A percentile compares a stretch with the other conserved stretches of the same genome.
Conservation (phyloP, 148 eudicot species). For the Hydrangea macrophylla region DNA sequence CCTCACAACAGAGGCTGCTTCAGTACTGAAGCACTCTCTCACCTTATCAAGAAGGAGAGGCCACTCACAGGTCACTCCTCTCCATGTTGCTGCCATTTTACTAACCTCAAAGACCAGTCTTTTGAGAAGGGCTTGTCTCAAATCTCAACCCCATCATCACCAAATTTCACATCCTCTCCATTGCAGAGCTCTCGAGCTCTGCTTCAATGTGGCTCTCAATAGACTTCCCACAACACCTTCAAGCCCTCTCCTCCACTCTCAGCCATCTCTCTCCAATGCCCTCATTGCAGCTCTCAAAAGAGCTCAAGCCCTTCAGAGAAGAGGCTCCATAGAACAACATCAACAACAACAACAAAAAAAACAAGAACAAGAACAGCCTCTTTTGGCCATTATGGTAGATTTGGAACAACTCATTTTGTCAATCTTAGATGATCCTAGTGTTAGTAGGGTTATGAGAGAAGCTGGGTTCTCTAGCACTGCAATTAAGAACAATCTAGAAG, state of each 20-base stretch:
- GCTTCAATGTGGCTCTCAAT: constrained; percentile 47
- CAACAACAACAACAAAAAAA: too few relatives aligned
- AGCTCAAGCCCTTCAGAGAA: constrained; percentile 46
- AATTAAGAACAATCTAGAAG: constrained; percentile 40
- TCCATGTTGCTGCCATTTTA: constrained; percentile 45
- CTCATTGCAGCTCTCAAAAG: constrained; percentile 46
- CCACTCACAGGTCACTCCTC: constrained; percentile 55
- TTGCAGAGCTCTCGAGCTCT: constrained; percentile 42
- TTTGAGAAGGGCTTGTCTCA: constrained; percentile 39
- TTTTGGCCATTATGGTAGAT: constrained; percentile 44
- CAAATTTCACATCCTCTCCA: constrained; percentile 29
- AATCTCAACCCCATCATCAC: constrained; percentile 27
- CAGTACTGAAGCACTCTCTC: constrained; percentile 49
- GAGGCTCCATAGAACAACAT: constrained; percentile 38
- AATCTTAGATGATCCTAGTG: constrained; percentile 51
- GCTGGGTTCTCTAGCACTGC: constrained; percentile 46
- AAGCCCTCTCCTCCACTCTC: constrained; percentile 28
- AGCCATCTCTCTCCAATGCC: constrained; percentile 46
- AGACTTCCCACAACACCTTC: constrained; percentile 43
- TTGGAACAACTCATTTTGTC: constrained; percentile 47
- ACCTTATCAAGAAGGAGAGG: constrained; percentile 40
- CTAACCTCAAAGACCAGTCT: constrained; percentile 29
- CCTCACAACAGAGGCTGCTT: constrained; percentile 54
- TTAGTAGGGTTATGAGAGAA: constrained; percentile 49
- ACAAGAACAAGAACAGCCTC: too few relatives aligned